These are phyloP conservation scores for Rhynchospora pubera DNA, from an alignment of 176 grass and related monocot genomes.

Conservation along the genomic window DNA sequence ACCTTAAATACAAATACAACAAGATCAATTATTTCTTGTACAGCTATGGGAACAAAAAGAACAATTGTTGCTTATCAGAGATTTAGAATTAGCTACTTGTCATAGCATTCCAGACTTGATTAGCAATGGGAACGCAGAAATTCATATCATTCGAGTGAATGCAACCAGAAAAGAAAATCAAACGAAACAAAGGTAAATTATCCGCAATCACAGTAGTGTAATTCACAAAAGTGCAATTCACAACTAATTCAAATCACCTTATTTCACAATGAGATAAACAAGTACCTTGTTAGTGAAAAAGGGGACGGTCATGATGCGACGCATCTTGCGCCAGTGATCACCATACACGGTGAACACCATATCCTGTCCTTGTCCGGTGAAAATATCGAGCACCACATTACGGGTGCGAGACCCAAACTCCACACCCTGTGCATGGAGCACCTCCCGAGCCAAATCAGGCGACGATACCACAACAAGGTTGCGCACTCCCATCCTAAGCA, in stretches of 20 bases:
- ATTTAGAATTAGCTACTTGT: neutral
- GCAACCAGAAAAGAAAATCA: neutral
- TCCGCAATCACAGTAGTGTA: too few species aligned
- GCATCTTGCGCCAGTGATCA: conserved; percentile 98
- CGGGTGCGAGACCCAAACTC: conserved; percentile 97
- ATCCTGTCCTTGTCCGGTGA: conserved; percentile 84
- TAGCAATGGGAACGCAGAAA: neutral
- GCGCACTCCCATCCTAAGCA: conserved; percentile 83
- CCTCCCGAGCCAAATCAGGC: conserved; percentile 75
- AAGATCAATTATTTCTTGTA: neutral
- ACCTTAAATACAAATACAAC: neutral
- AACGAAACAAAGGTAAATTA: neutral
- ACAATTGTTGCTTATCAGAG: neutral
- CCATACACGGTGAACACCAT: conserved; percentile 97
- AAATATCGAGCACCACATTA: conserved; percentile 97
- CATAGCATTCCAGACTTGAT: neutral
- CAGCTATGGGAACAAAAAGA: neutral
- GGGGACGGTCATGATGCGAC: conserved; percentile 91
- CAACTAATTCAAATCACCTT: neutral
- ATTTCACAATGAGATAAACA: neutral
- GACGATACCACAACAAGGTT: conserved; percentile 85
- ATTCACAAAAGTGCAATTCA: too few species aligned
- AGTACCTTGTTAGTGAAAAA: conserved; percentile 90
- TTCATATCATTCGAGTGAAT: neutral
- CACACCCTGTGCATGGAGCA: conserved; percentile 89